These are phyloP conservation scores for Alternaria arborescens DNA, from an alignment of 2,329 filamentous ascomycete genomes.

Conservation along the genomic window DNA sequence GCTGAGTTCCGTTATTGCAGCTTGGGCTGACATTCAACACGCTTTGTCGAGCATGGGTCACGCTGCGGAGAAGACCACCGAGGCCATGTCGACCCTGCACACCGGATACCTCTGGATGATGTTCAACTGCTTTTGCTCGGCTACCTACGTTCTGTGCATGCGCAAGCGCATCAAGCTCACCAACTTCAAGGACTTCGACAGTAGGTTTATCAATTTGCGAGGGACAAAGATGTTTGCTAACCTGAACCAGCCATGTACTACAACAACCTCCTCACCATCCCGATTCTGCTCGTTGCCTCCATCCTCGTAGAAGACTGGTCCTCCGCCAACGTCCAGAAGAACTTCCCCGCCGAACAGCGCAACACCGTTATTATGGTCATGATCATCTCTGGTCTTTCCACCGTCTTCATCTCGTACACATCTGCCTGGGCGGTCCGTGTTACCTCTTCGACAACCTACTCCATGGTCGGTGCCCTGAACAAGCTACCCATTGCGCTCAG, in stretches of 20 bases:
- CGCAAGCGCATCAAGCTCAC: conserved; percentile 99
- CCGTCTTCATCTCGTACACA: conserved; percentile 99
- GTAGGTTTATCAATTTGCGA: conserved; percentile 64
- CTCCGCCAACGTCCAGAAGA: conserved; percentile 77
- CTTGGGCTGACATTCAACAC: conserved; percentile 95
- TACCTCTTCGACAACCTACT: conserved; percentile 97
- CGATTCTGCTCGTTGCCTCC: conserved; percentile 83
- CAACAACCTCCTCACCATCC: conserved; percentile 97
- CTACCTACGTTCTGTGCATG: conserved; percentile 90
- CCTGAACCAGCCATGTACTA: conserved; percentile 90
- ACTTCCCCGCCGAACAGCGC: conserved; percentile 85
- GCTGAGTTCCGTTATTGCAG: conserved; percentile 89
- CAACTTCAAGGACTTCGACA: conserved; percentile 99
- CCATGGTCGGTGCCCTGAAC: conserved; percentile 97
- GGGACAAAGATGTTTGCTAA: conserved; percentile 14
- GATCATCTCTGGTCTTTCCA: conserved; percentile 90
- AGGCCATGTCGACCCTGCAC: conserved; percentile 87
- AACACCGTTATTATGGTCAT: conserved; percentile 85
- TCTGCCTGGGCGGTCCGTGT: conserved; percentile 98
- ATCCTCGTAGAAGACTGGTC: conserved; percentile 94
- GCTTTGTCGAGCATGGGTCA: conserved; percentile 72
- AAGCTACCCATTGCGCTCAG: conserved; percentile 95
- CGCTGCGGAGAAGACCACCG: conserved; percentile 67
- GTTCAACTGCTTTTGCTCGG: conserved; percentile 93
- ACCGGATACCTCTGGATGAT: conserved; percentile 98